A percentile compares a stretch with the other conserved stretches of the same genome.
phyloP scores from a whole-genome alignment of 1,284 basidiomycete genomes.

The Trametes sp. region DNA sequence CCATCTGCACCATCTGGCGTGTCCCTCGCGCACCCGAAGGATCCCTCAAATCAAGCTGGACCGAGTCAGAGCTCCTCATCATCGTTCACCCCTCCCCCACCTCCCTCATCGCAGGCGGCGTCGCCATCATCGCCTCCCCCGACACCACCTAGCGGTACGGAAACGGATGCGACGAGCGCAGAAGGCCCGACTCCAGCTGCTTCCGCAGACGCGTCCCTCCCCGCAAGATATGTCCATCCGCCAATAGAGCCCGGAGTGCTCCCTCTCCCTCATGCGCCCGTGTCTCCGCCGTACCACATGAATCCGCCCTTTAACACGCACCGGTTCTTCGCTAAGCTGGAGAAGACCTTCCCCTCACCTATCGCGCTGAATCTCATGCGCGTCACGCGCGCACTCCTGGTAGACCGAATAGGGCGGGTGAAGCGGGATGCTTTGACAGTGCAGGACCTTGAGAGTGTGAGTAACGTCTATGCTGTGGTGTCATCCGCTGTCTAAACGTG shows the following conservation, averaged over 20 bases:
- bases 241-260: conserved; percentile 31
- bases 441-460: conserved; percentile 92
- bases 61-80: conserved; percentile 15
- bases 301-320: conserved; percentile 50
- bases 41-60: conserved; percentile 34
- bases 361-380: conserved; percentile 87
- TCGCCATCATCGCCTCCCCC: conserved; percentile 24
- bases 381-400: conserved; percentile 82
- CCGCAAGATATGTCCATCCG: conserved; percentile 29
- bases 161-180: conserved; percentile 2
- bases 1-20: conserved; percentile 29
- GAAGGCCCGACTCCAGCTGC: neutral
- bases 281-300: conserved; percentile 34
- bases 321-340: conserved; percentile 68
- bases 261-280: conserved; percentile 32
- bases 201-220: conserved; percentile 23
- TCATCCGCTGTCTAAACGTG: neutral
- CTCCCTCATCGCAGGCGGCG: conserved; percentile 2
- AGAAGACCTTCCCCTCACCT: conserved; percentile 72
- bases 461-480: conserved; percentile 39
- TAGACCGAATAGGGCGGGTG: conserved; percentile 80
- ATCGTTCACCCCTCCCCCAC: conserved; percentile 5
- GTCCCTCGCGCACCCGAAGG: conserved; percentile 43
- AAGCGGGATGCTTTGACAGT: conserved; percentile 77
- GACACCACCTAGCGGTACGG: conserved; percentile 11